These are phyloP conservation scores for Mycena kentingensis DNA, from an alignment of 768 basidiomycete species.

Conservation along the genomic window DNA sequence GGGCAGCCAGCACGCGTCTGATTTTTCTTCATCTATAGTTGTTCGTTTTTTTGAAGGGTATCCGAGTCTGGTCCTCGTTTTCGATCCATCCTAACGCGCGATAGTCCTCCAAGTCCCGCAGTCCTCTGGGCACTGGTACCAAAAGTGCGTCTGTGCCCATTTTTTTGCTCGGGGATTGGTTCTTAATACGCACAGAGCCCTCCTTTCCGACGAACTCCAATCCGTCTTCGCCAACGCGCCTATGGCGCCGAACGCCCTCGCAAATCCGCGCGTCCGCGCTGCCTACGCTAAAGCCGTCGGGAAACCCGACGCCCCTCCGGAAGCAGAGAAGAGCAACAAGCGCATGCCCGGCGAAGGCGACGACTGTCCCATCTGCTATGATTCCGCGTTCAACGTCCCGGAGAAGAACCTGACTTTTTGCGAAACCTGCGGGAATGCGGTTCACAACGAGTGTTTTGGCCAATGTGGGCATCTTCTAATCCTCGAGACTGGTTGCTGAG, in stretches of 20 bases:
- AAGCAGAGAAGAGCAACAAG: constrained; percentile 37
- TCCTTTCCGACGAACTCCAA: constrained; percentile 66
- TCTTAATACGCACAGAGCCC: constrained; percentile 47
- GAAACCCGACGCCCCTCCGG: constrained; percentile 32
- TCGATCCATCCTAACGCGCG: neutral
- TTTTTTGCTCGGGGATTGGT: constrained; percentile 4
- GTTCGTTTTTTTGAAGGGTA: constrained; percentile 72
- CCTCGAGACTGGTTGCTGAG: neutral
- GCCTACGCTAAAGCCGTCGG: constrained; percentile 64
- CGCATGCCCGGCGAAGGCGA: constrained; percentile 66
- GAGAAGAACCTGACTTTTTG: constrained; percentile 59
- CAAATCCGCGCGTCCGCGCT: constrained; percentile 54
- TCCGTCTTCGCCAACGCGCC: constrained; percentile 70
- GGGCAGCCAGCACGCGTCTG: constrained; percentile 1
- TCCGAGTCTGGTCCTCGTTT: neutral
- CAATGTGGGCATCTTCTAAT: constrained; percentile 55
- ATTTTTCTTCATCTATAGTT: constrained; percentile 46
- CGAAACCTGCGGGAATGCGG: constrained; percentile 64
- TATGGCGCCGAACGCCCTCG: constrained; percentile 61
- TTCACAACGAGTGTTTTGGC: constrained; percentile 74
- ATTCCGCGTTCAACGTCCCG: constrained; percentile 56
- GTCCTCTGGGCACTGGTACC: constrained; percentile 63
- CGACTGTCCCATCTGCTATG: constrained; percentile 80
- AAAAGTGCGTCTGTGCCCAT: constrained; percentile 51
- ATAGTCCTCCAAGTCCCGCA: constrained; percentile 67